Evolutionary conservation across 2,329 filamentous ascomycete genomes (phyloP), one percentile per base, ranked within the genome.

Genomic region (Trichophyton simii): DNA sequence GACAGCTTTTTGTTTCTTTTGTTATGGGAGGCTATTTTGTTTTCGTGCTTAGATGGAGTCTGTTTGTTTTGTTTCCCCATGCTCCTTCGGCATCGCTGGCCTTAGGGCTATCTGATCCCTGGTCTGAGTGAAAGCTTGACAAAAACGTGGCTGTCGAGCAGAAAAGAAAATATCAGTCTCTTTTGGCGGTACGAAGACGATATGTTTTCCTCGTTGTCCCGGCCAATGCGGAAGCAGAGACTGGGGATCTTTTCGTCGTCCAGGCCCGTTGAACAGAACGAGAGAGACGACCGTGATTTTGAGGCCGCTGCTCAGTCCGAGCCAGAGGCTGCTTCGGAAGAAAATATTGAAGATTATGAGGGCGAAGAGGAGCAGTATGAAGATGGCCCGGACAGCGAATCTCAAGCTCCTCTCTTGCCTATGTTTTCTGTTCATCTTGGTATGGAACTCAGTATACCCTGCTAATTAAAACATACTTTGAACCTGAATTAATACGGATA

Each of bases 341-440:
- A 71, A 3, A 68, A 73, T 20, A 73, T 72, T 13, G 72, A 75
- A 46, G 72, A 72, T 34, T 72, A 75, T 42, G 74, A 72, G 44
- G 72, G 72, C 34, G 72, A 75, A 38, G 74, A 72, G 50, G 72
- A 76, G 28, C 73, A 73, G 41, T 71, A 73, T 60, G 71, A 71
- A 15, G 70, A 68, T 25, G 68, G 66, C 8, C 68, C 67, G 15
- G 68, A 72, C 2, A 65, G 69, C 22, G 72, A 72, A 2, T 73
- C 75, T 18, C 38, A 60, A 25, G 76, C 78, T 52, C 81, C 82
- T 66, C 73, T 85, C 28, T 78, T 95, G 64, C 90, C 90, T 57
- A 85, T 95, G 61, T 95, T 95, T 73, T 91, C 88, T 55, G 83
- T 87, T 61, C 86, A 91, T 73, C 80, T 95, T 66, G 88, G 88